Conservation (phyloP, 345 rosid species). For the Syzygium aqueum region DNA sequence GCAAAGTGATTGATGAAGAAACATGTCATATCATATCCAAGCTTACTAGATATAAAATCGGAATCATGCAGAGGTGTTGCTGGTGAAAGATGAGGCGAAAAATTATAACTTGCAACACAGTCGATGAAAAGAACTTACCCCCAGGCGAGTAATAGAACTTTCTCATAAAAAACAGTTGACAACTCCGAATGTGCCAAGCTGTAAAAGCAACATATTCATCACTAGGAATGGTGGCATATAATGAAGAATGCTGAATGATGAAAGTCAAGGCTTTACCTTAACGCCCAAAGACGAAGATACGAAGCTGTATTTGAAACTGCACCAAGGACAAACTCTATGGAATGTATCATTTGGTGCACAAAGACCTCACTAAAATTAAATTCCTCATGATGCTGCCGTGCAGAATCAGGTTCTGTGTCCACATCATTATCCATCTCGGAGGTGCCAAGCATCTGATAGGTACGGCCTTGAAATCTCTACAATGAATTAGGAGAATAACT, state of each 20-base stretch:
- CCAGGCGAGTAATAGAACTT: constrained; percentile 91
- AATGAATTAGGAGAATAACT: not conserved
- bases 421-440: constrained; percentile 72
- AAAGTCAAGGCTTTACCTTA: constrained; percentile 40
- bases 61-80: not conserved
- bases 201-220: constrained; percentile 16
- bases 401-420: constrained; percentile 56
- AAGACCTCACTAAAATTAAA: constrained; percentile 94
- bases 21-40: not conserved
- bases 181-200: constrained; percentile 97
- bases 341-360: constrained; percentile 99
- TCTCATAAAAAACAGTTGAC: constrained; percentile 94
- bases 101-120: not conserved
- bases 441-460: constrained; percentile 74
- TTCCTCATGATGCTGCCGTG: constrained; percentile 69
- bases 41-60: not conserved
- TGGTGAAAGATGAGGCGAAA: not conserved
- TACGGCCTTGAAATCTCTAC: constrained; percentile 92
- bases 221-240: not conserved
- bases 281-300: constrained; percentile 99
- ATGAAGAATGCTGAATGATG: not conserved
- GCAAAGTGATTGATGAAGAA: not conserved
- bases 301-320: constrained; percentile 98
- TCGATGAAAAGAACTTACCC: constrained; percentile 47
- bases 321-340: constrained; percentile 92